Percentiles rank a stretch among this genome's conserved stretches.
Evolutionary conservation across 306 rosid genomes (phyloP).

Genomic region (Oxytropis ochrocephala): DNA sequence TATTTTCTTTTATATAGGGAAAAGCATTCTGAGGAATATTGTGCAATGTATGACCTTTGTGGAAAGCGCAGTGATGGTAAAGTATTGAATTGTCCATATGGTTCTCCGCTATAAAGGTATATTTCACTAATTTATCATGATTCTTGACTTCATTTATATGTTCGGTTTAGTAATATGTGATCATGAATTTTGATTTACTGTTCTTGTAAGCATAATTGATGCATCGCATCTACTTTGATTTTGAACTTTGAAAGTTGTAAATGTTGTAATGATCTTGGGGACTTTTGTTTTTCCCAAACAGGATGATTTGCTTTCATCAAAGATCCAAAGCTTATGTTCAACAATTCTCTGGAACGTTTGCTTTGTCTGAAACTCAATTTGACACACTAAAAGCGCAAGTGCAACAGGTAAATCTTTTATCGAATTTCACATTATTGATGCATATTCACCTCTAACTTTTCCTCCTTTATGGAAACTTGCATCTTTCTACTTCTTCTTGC

Average conservation of each 20-base stretch:
- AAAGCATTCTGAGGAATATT: conserved; percentile 62
- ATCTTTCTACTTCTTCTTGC: no score
- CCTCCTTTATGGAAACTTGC: no score
- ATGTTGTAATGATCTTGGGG: conserved; percentile 11
- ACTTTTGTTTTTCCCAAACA: conserved; percentile 60
- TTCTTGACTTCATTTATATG: neutral
- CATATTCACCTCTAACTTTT: no score
- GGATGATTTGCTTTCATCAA: conserved; percentile 85
- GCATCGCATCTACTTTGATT: conserved; percentile 15
- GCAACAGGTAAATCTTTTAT: conserved; percentile 61
- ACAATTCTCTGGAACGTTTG: conserved; percentile 87
- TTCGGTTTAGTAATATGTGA: neutral
- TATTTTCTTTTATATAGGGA: no score
- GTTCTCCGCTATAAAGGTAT: conserved; percentile 90
- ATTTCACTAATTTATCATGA: neutral
- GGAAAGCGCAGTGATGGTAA: no score
- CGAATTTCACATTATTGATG: no score
- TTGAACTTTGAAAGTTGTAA: neutral
- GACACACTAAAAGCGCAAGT: conserved; percentile 77
- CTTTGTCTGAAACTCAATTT: conserved; percentile 85
- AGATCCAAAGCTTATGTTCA: conserved; percentile 93
- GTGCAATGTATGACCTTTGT: conserved; percentile 86
- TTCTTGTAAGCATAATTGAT: neutral
- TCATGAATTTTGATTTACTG: neutral
- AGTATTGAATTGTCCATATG: no score